Percentiles rank a stretch among this genome's conserved stretches.
Evolutionary conservation across 2,329 filamentous ascomycete genomes (phyloP).

Genomic region (Neonectria magnoliae): DNA sequence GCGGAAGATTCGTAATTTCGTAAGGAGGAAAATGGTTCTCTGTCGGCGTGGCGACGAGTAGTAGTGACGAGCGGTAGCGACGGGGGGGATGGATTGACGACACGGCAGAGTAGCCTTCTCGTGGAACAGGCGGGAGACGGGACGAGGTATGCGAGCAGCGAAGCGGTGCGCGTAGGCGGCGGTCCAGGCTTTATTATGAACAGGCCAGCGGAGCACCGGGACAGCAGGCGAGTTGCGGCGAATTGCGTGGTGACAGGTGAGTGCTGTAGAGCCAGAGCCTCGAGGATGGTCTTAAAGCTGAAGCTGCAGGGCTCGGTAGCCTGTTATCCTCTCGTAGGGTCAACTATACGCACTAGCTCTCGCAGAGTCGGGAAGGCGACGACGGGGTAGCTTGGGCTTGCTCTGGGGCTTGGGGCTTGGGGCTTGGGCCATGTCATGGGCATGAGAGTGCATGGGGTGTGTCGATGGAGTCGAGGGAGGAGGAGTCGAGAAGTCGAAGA

Average conservation of each 20-base stretch:
- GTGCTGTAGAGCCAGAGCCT: constrained; percentile 17
- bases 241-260: constrained; percentile 10
- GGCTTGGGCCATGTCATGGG: background rate
- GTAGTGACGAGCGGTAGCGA: background rate
- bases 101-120: constrained; percentile 18
- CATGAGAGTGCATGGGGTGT: background rate
- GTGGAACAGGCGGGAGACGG: constrained; percentile 22
- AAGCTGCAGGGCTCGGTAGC: constrained; percentile 37
- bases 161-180: constrained; percentile 24
- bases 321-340: constrained; percentile 6
- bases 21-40: constrained; percentile 7
- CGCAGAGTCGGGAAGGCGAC: constrained; percentile 5
- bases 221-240: constrained; percentile 2
- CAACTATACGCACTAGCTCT: background rate
- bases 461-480: constrained; percentile 2
- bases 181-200: constrained; percentile 29
- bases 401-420: constrained; percentile 14
- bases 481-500: background rate
- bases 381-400: constrained; percentile 7
- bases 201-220: constrained; percentile 18
- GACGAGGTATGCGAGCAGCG: constrained; percentile 21
- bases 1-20: constrained; percentile 4
- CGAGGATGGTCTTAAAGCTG: constrained; percentile 38
- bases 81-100: constrained; percentile 13
- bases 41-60: constrained; percentile 23